phyloP scores from a whole-genome alignment of 2,329 filamentous ascomycete species.

The Amesomyces nigricolor region DNA sequence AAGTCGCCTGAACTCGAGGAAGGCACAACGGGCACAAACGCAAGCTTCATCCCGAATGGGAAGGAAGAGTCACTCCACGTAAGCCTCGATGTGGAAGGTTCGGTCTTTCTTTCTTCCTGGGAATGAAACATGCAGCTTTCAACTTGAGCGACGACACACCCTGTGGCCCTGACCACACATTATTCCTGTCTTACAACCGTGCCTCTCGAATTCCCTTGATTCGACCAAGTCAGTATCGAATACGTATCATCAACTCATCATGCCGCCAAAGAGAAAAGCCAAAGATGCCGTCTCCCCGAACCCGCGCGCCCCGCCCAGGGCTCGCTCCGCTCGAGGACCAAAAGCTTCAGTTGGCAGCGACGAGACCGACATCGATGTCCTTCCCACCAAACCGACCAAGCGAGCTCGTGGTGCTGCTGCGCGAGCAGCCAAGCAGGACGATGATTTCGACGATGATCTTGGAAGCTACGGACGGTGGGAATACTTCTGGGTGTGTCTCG shows the following conservation, averaged over 20 bases:
- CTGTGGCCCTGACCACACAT: too few relatives aligned
- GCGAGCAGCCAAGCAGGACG: neutral
- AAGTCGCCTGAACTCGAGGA: too few relatives aligned
- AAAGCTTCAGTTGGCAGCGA: neutral
- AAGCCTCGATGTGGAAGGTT: too few relatives aligned
- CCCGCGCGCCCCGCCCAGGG: neutral
- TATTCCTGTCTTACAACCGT: slow-evolving; percentile 1
- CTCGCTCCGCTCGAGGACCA: neutral
- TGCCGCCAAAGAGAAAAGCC: slow-evolving; percentile 21
- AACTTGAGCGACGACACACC: too few relatives aligned
- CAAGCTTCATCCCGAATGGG: too few relatives aligned
- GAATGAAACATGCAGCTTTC: too few relatives aligned
- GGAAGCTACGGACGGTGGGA: neutral
- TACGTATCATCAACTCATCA: neutral
- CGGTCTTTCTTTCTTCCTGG: too few relatives aligned
- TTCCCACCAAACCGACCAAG: slow-evolving; percentile 4
- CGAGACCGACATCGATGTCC: neutral
- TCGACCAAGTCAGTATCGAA: neutral
- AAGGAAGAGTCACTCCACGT: too few relatives aligned
- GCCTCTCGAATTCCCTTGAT: neutral
- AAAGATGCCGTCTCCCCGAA: slow-evolving; percentile 2
- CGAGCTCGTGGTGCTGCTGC: neutral
- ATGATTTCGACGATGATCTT: slow-evolving; percentile 10
- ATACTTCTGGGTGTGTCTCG: neutral
- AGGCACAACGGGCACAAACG: too few relatives aligned